Evolutionary conservation across 345 rosid genomes (phyloP).

Genomic region (Reutealis trisperma): DNA sequence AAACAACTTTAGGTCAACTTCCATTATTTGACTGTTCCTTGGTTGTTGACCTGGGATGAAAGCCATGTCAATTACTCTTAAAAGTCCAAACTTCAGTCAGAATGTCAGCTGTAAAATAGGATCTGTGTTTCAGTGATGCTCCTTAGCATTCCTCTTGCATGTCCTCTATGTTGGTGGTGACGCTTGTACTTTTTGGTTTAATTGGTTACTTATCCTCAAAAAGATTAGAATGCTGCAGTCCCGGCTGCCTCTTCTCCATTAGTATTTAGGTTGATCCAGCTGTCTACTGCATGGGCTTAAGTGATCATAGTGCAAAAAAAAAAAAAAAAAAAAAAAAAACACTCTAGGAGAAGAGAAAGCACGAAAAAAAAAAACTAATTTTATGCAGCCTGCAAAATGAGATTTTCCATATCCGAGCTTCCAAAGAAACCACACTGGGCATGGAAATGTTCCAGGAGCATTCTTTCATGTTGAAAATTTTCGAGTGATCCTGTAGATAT

Average conservation of each 20-base stretch:
- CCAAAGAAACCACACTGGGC: not conserved
- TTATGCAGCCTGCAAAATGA: not conserved
- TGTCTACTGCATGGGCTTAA: too few relatives aligned
- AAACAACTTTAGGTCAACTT: slow-evolving; percentile 7
- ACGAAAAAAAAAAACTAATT: not conserved
- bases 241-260: too few relatives aligned
- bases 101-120: not conserved
- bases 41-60: not conserved
- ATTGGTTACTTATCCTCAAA: not conserved
- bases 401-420: not conserved
- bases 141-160: too few relatives aligned
- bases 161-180: too few relatives aligned
- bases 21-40: slow-evolving; percentile 1
- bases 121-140: not conserved
- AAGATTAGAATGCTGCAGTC: too few relatives aligned
- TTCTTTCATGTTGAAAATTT: not conserved
- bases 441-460: not conserved
- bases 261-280: too few relatives aligned
- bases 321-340: too few relatives aligned
- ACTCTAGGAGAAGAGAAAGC: too few relatives aligned
- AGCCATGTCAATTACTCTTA: not conserved
- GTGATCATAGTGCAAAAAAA: too few relatives aligned
- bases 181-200: not conserved
- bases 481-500: not conserved
- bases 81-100: not conserved